Base-by-base conservation (phyloP, 1,284 basidiomycete genomes). In the Filobasidium uniguttulatum region DNA sequence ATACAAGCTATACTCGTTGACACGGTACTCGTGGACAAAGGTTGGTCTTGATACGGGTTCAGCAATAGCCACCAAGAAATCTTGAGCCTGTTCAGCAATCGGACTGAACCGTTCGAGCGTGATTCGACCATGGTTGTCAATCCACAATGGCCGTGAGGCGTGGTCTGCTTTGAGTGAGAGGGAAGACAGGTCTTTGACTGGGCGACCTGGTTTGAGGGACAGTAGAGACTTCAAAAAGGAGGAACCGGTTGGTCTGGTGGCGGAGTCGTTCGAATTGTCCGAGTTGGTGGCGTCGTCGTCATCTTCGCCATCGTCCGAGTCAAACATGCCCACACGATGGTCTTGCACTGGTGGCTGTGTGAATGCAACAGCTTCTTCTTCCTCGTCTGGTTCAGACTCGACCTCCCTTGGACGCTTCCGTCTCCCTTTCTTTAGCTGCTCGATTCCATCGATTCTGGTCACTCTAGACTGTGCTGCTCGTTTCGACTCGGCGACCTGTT, bases 21-120 rank as follows among this genome's bases (percentile, higher is more conserved):
- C 81, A 71, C 94, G 90, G 77, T 97, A 99, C 75, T 98, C 94
- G 72, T 99, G 94, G 56, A 98, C 93, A 70, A 94, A 87, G 29
- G 86, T 82, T 36, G 94, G 94, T 88, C 94, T 83, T 74, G 91
- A 97, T 63, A 98, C 90, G 57, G 94, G 94, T 72, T 99, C 94
- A 60, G 90, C 89, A 48, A 99, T 97, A 44, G 94, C 93, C 50
- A 94, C 87, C 35, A 98, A 75, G 62, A 99, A 98, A 67, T 99
- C 94, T 69, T 98, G 93, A 3, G 94, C 94, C 69, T 96, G 90
- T 61, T 93, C 87, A 25, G 94, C 93, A 54, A 98, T 89, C 1
- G 93, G 86, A 26, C 87, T 89, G 65, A 96, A 97, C 0, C 87
- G 87, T 68, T 96, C 91, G 30, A 97, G 77, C 54, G 94, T 96